phyloP scores from a whole-genome alignment of 805 yeast genomes.

The Hanseniaspora taiwanica region DNA sequence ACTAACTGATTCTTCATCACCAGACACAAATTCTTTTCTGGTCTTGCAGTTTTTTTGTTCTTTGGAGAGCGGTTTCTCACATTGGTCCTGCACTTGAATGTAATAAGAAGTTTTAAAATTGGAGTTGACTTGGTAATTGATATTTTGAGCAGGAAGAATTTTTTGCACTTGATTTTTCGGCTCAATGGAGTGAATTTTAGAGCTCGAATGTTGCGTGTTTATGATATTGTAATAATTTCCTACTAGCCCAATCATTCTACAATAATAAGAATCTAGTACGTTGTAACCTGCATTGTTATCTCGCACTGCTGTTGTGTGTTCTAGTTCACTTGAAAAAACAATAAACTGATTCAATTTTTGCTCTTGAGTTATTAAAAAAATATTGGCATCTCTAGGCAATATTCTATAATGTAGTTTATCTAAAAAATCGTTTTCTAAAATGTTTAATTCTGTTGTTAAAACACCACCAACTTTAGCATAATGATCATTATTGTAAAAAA shows the following conservation, averaged over 20 bases:
- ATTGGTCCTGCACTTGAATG: too few species aligned
- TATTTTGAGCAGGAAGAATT: too few species aligned
- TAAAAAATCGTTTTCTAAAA: slow-evolving; percentile 79
- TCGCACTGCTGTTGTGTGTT: slow-evolving; percentile 9
- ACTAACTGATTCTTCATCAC: too few species aligned
- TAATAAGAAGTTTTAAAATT: too few species aligned
- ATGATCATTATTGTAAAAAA: slow-evolving; percentile 85
- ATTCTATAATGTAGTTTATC: slow-evolving; percentile 68
- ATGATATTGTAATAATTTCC: slow-evolving; percentile 21
- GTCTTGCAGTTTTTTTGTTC: too few species aligned
- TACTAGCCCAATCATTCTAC: slow-evolving; percentile 35
- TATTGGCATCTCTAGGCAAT: slow-evolving; percentile 38
- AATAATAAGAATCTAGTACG: slow-evolving; percentile 35
- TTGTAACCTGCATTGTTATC: slow-evolving; percentile 23
- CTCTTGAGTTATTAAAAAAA: slow-evolving; percentile 27
- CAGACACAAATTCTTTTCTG: too few species aligned
- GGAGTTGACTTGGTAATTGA: too few species aligned
- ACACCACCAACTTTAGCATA: slow-evolving; percentile 96
- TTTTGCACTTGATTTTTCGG: too few species aligned
- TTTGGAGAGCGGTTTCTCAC: too few species aligned
- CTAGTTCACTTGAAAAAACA: slow-evolving; percentile 2
- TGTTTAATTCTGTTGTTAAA: slow-evolving; percentile 66
- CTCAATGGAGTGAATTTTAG: too few species aligned
- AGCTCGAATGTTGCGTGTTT: too few species aligned
- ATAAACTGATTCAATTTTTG: slow-evolving; percentile 5